These are phyloP conservation scores for Coelastrella sp. DNA, from an alignment of 139 green algal genomes.

Conservation along the genomic window DNA sequence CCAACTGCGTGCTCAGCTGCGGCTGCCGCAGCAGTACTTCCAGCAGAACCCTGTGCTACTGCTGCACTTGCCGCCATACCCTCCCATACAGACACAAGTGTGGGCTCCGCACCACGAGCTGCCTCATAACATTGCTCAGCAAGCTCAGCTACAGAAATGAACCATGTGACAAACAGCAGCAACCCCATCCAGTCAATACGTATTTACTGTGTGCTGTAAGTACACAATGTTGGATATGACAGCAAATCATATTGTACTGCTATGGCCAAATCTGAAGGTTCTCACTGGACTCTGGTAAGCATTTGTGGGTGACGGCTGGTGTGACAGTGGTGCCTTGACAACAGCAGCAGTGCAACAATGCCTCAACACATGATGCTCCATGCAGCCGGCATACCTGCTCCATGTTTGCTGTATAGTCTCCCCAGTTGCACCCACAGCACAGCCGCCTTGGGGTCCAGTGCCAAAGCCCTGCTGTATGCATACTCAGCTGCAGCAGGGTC, in stretches of 20 bases:
- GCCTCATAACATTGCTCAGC: slow-evolving; percentile 71
- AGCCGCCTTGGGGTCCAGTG: slow-evolving; percentile 77
- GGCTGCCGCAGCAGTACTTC: slow-evolving; percentile 19
- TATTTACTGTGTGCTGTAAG: too few relatives aligned
- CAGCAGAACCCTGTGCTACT: background rate
- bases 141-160: slow-evolving; percentile 48
- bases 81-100: slow-evolving; percentile 77
- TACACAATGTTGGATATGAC: too few relatives aligned
- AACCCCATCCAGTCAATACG: too few relatives aligned
- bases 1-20: slow-evolving; percentile 61
- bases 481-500: slow-evolving; percentile 70
- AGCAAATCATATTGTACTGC: too few relatives aligned
- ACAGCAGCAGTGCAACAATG: too few relatives aligned
- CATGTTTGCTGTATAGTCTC: slow-evolving; percentile 69
- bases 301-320: too few relatives aligned
- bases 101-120: slow-evolving; percentile 71
- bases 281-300: too few relatives aligned
- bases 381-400: slow-evolving; percentile 47
- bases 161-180: too few relatives aligned
- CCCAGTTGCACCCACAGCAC: slow-evolving; percentile 78
- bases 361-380: too few relatives aligned
- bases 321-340: too few relatives aligned
- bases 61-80: slow-evolving; percentile 70
- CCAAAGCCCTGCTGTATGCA: slow-evolving; percentile 66
- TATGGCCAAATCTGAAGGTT: too few relatives aligned